Evolutionary conservation across 2,329 filamentous ascomycete species (phyloP).

Genomic region (Colletotrichum sp.): DNA sequence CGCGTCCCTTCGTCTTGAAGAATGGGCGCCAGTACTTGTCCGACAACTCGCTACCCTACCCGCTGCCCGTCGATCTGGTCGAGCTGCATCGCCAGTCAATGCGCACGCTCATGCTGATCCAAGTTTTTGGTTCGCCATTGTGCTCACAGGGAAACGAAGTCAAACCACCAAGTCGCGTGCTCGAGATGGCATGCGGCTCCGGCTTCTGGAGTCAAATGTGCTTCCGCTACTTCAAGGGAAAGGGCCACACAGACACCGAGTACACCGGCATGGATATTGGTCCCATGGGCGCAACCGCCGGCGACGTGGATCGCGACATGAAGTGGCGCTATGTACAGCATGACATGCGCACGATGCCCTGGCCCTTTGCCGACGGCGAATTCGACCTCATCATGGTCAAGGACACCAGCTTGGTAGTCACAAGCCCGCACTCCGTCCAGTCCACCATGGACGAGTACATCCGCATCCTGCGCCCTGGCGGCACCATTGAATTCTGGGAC

Average conservation of each 20-base stretch:
- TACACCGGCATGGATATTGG: conserved; percentile 87
- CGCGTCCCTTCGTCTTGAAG: conserved; percentile 67
- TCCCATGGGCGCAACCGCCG: conserved; percentile 61
- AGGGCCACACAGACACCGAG: conserved; percentile 71
- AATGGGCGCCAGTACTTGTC: conserved; percentile 85
- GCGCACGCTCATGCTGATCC: conserved; percentile 79
- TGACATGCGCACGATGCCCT: conserved; percentile 75
- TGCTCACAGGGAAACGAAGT: conserved; percentile 64
- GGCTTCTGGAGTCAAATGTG: conserved; percentile 92
- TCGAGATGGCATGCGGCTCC: conserved; percentile 88
- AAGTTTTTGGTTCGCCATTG: conserved; percentile 81
- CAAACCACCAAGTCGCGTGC: conserved; percentile 74
- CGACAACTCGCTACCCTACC: conserved; percentile 75
- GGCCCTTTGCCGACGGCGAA: conserved; percentile 79
- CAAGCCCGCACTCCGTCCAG: conserved; percentile 60
- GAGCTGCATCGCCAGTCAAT: conserved; percentile 89
- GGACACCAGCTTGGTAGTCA: conserved; percentile 73
- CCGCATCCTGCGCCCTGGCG: conserved; percentile 78
- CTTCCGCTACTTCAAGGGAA: conserved; percentile 76
- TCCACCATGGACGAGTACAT: conserved; percentile 72
- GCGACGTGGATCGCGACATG: conserved; percentile 67
- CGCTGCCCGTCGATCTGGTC: conserved; percentile 84
- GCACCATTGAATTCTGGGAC: conserved; percentile 88
- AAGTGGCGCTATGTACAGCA: conserved; percentile 90
- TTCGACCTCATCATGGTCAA: conserved; percentile 92